Evolutionary conservation across 2,329 filamentous ascomycete genomes (phyloP).

Genomic region (Alternaria novae-zelandiae): DNA sequence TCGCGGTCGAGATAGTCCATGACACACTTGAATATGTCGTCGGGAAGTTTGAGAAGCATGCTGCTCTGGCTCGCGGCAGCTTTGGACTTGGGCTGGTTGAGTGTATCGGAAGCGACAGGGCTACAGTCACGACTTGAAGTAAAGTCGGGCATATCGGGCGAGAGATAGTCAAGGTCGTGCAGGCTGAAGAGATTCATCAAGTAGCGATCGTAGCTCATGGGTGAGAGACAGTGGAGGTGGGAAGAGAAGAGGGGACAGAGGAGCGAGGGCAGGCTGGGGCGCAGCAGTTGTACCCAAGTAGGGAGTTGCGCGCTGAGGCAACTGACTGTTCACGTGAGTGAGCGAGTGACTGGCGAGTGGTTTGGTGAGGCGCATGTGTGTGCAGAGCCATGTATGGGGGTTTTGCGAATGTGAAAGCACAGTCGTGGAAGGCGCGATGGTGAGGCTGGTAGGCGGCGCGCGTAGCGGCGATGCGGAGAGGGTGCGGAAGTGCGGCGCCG

Average conservation of each 20-base stretch:
- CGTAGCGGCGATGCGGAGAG: slow-evolving; percentile 13
- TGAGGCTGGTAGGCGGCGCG: background rate
- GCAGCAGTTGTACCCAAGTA: background rate
- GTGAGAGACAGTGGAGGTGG: background rate
- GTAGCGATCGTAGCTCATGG: slow-evolving; percentile 17
- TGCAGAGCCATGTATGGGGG: background rate
- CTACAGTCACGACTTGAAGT: slow-evolving; percentile 33
- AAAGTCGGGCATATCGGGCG: slow-evolving; percentile 22
- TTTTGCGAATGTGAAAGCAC: background rate
- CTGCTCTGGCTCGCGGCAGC: slow-evolving; percentile 24
- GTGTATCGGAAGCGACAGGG: slow-evolving; percentile 28
- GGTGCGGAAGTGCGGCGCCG: slow-evolving; percentile 17
- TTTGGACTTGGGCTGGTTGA: slow-evolving; percentile 21
- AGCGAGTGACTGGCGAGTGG: background rate
- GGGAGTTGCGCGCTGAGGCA: background rate
- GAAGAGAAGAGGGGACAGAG: background rate
- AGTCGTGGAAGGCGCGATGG: background rate
- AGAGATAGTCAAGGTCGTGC: slow-evolving; percentile 30
- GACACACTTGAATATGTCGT: slow-evolving; percentile 47
- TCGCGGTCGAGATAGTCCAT: slow-evolving; percentile 44
- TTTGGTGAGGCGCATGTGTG: background rate
- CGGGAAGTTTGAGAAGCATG: slow-evolving; percentile 41
- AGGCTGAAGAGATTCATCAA: slow-evolving; percentile 25
- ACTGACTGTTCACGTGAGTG: background rate
- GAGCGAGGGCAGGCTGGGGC: slow-evolving; percentile 3